Percentiles rank a stretch among this genome's conserved stretches.
These are phyloP conservation scores for Populus tomentosa DNA, from an alignment of 441 rosid species.

Conservation along the genomic window DNA sequence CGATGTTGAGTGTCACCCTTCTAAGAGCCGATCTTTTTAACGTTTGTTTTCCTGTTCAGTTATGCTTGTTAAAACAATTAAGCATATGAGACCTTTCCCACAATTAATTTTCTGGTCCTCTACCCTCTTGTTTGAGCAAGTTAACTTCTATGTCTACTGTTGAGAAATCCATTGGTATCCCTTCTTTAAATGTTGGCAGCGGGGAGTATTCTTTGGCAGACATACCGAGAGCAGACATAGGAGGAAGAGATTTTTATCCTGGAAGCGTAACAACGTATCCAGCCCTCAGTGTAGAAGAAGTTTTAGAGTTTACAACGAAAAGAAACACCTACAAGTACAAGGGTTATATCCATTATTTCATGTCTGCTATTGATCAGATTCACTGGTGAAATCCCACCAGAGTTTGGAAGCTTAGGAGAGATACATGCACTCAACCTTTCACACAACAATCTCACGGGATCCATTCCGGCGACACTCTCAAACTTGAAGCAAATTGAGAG, in stretches of 20 bases:
- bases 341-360: conserved; percentile 1
- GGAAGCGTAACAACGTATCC: neutral
- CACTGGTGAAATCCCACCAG: conserved; percentile 3
- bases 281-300: neutral
- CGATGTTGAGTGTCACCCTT: conserved; percentile 2
- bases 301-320: neutral
- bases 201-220: too few relatives aligned
- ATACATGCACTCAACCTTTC: conserved; percentile 17
- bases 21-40: conserved; percentile 1
- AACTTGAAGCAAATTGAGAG: conserved; percentile 4
- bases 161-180: neutral
- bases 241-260: too few relatives aligned
- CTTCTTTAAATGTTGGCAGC: too few relatives aligned
- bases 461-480: conserved; percentile 7
- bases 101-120: conserved; percentile 16
- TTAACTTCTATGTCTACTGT: neutral
- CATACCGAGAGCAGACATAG: too few relatives aligned
- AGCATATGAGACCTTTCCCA: conserved; percentile 22
- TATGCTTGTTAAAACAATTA: conserved; percentile 9
- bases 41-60: neutral
- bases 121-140: conserved; percentile 16
- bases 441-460: conserved; percentile 5
- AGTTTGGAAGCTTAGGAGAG: conserved; percentile 1
- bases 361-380: conserved; percentile 15
- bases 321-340: neutral